phyloP scores from a whole-genome alignment of 371 early-diverging fungal genomes.

The Capillidium rhysosporum region DNA sequence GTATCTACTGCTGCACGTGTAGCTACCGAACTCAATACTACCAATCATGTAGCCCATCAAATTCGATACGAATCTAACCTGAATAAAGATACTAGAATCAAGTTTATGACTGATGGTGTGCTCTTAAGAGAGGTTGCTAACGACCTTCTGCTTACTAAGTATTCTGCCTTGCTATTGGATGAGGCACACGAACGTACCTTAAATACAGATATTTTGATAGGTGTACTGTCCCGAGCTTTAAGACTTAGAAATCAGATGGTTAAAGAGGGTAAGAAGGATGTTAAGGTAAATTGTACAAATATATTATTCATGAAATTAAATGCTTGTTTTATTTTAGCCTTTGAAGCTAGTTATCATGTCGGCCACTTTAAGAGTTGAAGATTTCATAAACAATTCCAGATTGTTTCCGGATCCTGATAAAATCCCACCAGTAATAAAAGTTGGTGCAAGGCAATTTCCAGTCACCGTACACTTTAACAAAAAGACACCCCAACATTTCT shows the following conservation, averaged over 20 bases:
- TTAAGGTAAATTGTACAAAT: conserved; percentile 16
- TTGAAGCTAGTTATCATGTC: conserved; percentile 96
- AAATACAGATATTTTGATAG: conserved; percentile 95
- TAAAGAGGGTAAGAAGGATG: conserved; percentile 26
- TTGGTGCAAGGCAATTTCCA: conserved; percentile 84
- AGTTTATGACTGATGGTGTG: conserved; percentile 99
- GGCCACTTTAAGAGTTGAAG: conserved; percentile 87
- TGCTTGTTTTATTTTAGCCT: conserved; percentile 24
- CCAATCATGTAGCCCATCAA: conserved; percentile 36
- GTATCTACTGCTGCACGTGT: conserved; percentile 94
- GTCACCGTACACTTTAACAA: conserved; percentile 70
- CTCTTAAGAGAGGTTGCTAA: conserved; percentile 79
- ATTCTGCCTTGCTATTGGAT: conserved; percentile 92
- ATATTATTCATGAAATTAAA: not conserved
- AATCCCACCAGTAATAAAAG: conserved; percentile 72
- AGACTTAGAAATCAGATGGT: conserved; percentile 21
- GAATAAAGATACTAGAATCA: conserved; percentile 60
- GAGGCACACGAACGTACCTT: conserved; percentile 98
- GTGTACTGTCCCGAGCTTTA: conserved; percentile 17
- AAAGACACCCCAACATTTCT: conserved; percentile 36
- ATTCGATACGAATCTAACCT: conserved; percentile 85
- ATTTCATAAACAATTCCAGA: conserved; percentile 59
- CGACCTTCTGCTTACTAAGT: conserved; percentile 76
- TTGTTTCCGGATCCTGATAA: conserved; percentile 28
- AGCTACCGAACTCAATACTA: conserved; percentile 52